These are phyloP conservation scores for Beta macrorhiza DNA, from an alignment of 179 eudicot genomes.

Conservation along the genomic window DNA sequence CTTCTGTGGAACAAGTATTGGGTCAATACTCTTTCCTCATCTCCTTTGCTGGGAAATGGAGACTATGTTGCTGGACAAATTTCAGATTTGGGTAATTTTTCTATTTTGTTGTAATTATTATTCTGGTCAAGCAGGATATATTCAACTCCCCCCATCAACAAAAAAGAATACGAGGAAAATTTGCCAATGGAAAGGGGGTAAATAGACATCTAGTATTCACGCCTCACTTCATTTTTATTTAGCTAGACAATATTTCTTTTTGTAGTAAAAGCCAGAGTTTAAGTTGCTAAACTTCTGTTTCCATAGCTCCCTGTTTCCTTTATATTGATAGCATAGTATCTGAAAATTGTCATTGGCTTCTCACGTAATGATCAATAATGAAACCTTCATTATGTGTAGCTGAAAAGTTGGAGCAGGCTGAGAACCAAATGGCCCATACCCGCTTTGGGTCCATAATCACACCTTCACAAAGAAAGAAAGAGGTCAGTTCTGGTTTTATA, in stretches of 20 bases:
- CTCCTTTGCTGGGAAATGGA: constrained; percentile 85
- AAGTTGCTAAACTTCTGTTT: not conserved
- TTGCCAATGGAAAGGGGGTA: no score
- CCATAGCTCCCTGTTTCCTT: not conserved
- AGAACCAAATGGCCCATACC: constrained; percentile 73
- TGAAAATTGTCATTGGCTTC: not conserved
- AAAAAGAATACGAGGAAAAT: no score
- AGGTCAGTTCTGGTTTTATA: constrained; percentile 43
- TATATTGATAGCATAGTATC: not conserved
- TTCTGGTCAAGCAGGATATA: not conserved
- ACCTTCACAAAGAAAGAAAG: constrained; percentile 79
- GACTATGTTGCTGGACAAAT: constrained; percentile 98
- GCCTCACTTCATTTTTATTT: no score
- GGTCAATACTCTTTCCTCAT: constrained; percentile 96
- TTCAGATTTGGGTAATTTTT: constrained; percentile 73
- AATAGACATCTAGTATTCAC: not conserved
- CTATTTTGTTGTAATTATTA: not conserved
- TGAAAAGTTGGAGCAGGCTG: constrained; percentile 96
- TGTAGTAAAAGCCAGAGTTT: not conserved
- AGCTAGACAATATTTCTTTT: not conserved
- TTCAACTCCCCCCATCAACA: no score
- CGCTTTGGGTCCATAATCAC: constrained; percentile 77
- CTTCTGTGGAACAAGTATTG: constrained; percentile 97
- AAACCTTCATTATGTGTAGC: constrained; percentile 45
- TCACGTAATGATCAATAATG: not conserved